Conservation (phyloP, 345 rosid species). For the Eutrema yunnanense region DNA sequence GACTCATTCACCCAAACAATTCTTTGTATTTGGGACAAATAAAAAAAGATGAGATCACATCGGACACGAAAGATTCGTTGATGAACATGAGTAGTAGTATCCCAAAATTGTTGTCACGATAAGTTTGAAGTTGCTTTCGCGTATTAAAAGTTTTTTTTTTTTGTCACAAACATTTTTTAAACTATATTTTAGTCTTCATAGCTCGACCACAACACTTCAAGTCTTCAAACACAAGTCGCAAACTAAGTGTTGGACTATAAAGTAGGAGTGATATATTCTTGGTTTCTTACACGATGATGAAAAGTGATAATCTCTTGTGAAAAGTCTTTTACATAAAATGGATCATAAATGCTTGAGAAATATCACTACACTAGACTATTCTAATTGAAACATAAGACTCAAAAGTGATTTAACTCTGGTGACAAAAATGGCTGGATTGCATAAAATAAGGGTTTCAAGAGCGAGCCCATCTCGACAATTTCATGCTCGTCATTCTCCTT, state of each 20-base stretch:
- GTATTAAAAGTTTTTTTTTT: neutral
- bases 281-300: no score
- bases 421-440: neutral
- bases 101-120: neutral
- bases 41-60: slow-evolving; percentile 3
- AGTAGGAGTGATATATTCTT: no score
- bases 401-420: neutral
- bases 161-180: neutral
- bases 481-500: slow-evolving; percentile 67
- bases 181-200: neutral
- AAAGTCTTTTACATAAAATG: no score
- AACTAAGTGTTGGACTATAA: no score
- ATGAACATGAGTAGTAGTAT: neutral
- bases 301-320: no score
- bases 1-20: neutral
- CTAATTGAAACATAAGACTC: neutral
- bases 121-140: slow-evolving; percentile 4
- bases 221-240: no score
- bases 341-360: no score
- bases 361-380: no score
- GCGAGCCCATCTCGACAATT: slow-evolving; percentile 58
- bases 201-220: neutral
- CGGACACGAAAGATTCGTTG: slow-evolving; percentile 5
- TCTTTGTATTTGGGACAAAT: neutral
- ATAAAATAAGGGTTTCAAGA: slow-evolving; percentile 13